phyloP scores from a whole-genome alignment of 75 land plant genomes.

The Sequoia sempervirens region DNA sequence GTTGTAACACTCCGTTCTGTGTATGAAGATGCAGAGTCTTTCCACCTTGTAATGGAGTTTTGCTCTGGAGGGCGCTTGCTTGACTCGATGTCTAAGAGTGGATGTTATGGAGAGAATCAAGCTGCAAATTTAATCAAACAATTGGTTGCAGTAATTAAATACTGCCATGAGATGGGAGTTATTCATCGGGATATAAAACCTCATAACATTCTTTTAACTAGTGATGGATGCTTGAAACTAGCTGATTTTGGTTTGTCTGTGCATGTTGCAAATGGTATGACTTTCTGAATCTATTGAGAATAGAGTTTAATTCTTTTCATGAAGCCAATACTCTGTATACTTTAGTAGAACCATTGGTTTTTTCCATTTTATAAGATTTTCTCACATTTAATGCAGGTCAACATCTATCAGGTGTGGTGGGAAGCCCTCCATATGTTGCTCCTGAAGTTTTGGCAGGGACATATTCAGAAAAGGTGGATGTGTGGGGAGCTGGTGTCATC shows the following conservation, averaged over 20 bases:
- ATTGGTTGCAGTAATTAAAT: slow-evolving; percentile 50
- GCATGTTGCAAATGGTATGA: slow-evolving; percentile 54
- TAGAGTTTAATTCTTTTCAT: no score
- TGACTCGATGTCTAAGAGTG: slow-evolving; percentile 55
- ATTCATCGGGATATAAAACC: slow-evolving; percentile 84
- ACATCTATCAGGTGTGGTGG: slow-evolving; percentile 59
- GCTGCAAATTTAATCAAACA: slow-evolving; percentile 70
- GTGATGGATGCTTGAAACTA: slow-evolving; percentile 51
- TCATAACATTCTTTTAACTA: slow-evolving; percentile 68
- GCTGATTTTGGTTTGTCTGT: slow-evolving; percentile 86
- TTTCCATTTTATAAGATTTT: neutral
- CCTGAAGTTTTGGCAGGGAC: slow-evolving; percentile 73
- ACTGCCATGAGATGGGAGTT: slow-evolving; percentile 85
- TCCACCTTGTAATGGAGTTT: slow-evolving; percentile 89
- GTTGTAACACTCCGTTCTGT: slow-evolving; percentile 76
- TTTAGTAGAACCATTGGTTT: neutral
- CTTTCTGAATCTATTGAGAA: neutral
- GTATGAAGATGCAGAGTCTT: slow-evolving; percentile 63
- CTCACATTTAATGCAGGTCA: slow-evolving; percentile 41
- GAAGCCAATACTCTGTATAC: neutral
- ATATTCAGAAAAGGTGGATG: slow-evolving; percentile 74
- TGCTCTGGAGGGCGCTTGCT: slow-evolving; percentile 77
- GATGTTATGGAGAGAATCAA: slow-evolving; percentile 48
- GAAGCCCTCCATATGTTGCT: slow-evolving; percentile 85
- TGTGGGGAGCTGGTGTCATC: slow-evolving; percentile 82